Evolutionary conservation across 306 rosid species (phyloP).

Genomic region (Medicago arabica): DNA sequence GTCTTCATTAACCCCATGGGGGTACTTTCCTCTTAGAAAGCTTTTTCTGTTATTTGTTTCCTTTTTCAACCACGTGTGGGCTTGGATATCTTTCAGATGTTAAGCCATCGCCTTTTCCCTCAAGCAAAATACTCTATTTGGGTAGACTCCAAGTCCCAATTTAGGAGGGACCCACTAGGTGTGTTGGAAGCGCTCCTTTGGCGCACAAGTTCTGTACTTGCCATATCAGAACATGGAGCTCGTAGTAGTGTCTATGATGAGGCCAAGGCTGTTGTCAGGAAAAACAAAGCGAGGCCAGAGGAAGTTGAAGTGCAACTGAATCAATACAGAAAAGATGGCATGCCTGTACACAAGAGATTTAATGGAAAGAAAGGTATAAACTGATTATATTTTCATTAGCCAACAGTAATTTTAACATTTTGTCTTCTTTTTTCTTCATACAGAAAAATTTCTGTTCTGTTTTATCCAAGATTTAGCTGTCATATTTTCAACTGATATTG

Average conservation of each 20-base stretch:
- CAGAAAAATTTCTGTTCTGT: background rate
- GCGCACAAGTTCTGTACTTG: constrained; percentile 78
- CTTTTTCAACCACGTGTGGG: constrained; percentile 31
- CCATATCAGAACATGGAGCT: constrained; percentile 98
- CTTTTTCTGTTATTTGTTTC: constrained; percentile 22
- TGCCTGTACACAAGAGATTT: constrained; percentile 85
- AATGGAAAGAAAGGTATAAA: constrained; percentile 85
- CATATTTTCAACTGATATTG: constrained; percentile 1
- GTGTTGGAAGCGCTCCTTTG: constrained; percentile 92
- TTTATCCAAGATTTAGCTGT: constrained; percentile 23
- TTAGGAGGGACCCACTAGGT: constrained; percentile 94
- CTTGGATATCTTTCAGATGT: constrained; percentile 66
- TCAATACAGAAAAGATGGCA: constrained; percentile 77
- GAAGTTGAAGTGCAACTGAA: constrained; percentile 89
- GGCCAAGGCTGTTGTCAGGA: constrained; percentile 92
- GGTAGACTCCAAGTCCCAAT: constrained; percentile 98
- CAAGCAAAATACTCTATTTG: constrained; percentile 89
- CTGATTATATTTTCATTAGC: constrained; percentile 15
- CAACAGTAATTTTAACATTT: constrained; percentile 5
- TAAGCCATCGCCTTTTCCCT: constrained; percentile 94
- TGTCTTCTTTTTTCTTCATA: background rate
- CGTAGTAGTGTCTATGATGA: constrained; percentile 94
- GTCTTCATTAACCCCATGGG: constrained; percentile 22
- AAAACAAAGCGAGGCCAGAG: constrained; percentile 95
- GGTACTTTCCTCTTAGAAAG: background rate